Percentiles rank a stretch among this genome's conserved stretches.
phyloP scores from a whole-genome alignment of 768 basidiomycete genomes.

The Guyanaporus albipodus region DNA sequence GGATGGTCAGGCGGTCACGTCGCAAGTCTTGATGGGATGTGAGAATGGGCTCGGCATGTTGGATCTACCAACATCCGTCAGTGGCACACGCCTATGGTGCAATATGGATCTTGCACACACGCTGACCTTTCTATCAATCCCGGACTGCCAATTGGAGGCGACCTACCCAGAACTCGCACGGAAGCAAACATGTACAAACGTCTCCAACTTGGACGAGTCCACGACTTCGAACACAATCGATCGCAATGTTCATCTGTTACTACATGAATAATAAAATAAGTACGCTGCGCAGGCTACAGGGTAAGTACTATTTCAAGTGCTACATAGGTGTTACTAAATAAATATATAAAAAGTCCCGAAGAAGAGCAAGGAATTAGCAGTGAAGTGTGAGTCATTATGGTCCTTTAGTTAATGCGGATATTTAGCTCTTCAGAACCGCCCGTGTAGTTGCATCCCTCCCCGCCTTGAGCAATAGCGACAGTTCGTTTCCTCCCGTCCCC shows the following conservation, averaged over 20 bases:
- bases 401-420: neutral
- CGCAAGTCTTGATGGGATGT: too few species aligned
- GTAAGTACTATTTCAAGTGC: conserved; percentile 18
- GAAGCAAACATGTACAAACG: too few species aligned
- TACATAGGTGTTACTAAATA: conserved; percentile 29
- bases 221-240: neutral
- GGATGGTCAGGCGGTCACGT: too few species aligned
- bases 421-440: conserved; percentile 42
- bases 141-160: too few species aligned
- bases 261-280: conserved; percentile 19
- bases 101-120: too few species aligned
- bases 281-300: conserved; percentile 10
- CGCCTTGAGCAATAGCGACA: conserved; percentile 80
- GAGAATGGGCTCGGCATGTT: too few species aligned
- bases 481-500: conserved; percentile 88
- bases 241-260: conserved; percentile 10
- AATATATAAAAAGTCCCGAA: too few species aligned
- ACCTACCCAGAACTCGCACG: too few species aligned
- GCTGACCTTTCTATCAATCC: too few species aligned
- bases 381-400: conserved; percentile 13
- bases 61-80: too few species aligned
- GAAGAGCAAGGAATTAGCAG: too few species aligned
- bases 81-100: too few species aligned
- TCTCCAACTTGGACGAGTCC: neutral
- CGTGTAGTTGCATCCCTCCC: conserved; percentile 84